Evolutionary conservation across 2,329 filamentous ascomycete species (phyloP), one percentile per base, ranked within the genome.

Genomic region (Penicillium sp.): DNA sequence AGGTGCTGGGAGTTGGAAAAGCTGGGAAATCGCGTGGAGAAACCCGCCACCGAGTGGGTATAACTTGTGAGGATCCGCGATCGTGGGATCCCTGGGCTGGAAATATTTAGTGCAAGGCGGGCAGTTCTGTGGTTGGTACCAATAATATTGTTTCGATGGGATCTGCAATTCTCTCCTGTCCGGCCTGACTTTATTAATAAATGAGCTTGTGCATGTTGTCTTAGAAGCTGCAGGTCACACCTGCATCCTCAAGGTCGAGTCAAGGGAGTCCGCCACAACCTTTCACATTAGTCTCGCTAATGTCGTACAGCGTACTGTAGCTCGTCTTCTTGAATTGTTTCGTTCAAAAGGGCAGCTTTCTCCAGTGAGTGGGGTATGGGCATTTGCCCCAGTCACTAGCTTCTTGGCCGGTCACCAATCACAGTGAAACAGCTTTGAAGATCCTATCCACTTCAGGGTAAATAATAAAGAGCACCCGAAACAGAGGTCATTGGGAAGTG

Each of bases 11-110:
- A 35, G 21, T 33, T 39, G 21, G 22, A 29, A 37, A 50, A 50
- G 48, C 48, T 41, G 48, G 48, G 33, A 50, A 50, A 27, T 41
- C 16, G 48, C 41, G 35, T 50, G 48, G 48, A 50, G 48, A 50
- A 50, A 33, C 22, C 33, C 48, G 33, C 48, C 33, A 50, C 48
- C 48, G 27, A 50, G 22, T 39, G 46, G 46, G 31, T 48, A 31
- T 26, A 37, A 10, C 16, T 31, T 48, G 29, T 21, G 46, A 50
- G 48, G 48, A 50, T 50, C 48, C 48, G 26, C 48, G 48, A 50
- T 50, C 48, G 48, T 22, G 16, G 39, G 37, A 41, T 50, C 48
- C 48, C 21, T 48, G 46, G 46, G 31, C 21, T 33, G 29, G 19
- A 7, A 16, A 19, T 19, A 22, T 48, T 35, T 35, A 41, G 39